Base-by-base conservation (phyloP, 108 stramenopile species). In the Cyclotella atomus region DNA sequence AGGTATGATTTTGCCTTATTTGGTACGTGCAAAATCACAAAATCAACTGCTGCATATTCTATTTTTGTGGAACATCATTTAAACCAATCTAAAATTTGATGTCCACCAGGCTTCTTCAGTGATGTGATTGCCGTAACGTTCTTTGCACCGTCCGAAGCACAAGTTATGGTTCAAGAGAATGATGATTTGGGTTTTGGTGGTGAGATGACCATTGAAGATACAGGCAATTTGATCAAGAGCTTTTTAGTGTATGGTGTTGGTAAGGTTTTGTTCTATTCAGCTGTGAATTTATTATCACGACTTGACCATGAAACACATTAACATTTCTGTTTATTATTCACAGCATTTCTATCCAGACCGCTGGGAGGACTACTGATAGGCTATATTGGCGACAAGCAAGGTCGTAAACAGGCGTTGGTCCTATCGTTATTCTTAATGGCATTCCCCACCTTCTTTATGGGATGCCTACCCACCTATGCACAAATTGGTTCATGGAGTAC, bases 391-490 rank as follows among this genome's bases (percentile, higher is more conserved):
- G 94, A 95, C 65, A 77, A 62, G 19, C 82, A 91, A 54, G 91
- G 94, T 1, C 84, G 93, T 70, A 90, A 90, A 49, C 57, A 54
- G 25, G 94, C 91, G 1, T 68, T 95, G 23, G 86, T 86, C 41
- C 38, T 84, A 0, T 79, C 76, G 20, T 71, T 95, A 4, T 88
- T 86, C 65, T 75, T 91, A 33, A 95, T 95, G 94, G 77, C 92
- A 9, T 67, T 92, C 53, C 90, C 92, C 0, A 93, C 94, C 0
- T 88, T 93, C n/a, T 16, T 85, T 0, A 91, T 96, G 91, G 96
- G 96, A 0, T 71, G 90, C 19, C 76, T 97, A 2, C 96, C 96
- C 17, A 84, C 91, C 0, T 97, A 91, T 54, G 78, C 77, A 14
- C 69, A 65, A 9, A 86, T 86, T 64, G 96, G 96, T 0, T 65